Evolutionary conservation across 2,329 filamentous ascomycete species (phyloP).

Genomic region (Myotisia sp.): DNA sequence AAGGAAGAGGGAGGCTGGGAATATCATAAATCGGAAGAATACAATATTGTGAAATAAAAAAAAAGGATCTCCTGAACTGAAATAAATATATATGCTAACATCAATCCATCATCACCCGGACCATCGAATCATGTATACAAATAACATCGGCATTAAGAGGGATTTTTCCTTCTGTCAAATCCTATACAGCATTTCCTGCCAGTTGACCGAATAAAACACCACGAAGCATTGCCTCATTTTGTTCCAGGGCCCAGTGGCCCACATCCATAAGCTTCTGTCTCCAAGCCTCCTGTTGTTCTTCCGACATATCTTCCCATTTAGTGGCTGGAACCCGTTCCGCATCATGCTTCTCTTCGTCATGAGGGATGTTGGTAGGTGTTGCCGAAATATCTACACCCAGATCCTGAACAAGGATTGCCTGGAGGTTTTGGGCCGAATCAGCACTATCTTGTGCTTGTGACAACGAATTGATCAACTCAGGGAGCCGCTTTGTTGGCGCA

Average conservation of each 20-base stretch:
- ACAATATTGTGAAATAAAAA: no score
- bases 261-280: conserved; percentile 52
- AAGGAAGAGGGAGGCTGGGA: no score
- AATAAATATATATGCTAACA: no score
- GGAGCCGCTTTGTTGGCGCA: conserved; percentile 14
- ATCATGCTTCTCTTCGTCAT: neutral
- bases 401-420: conserved; percentile 10
- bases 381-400: conserved; percentile 6
- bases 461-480: conserved; percentile 19
- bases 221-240: conserved; percentile 63
- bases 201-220: conserved; percentile 65
- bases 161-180: neutral
- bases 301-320: conserved; percentile 56
- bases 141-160: no score
- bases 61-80: no score
- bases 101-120: no score
- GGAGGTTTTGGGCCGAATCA: conserved; percentile 12
- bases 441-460: conserved; percentile 13
- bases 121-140: no score
- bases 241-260: conserved; percentile 58
- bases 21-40: no score
- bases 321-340: neutral
- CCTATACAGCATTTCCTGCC: conserved; percentile 24
- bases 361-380: neutral
- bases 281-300: conserved; percentile 52